Evolutionary conservation across 1,139 yeast genomes (phyloP), one percentile per base, ranked within the genome.

Genomic region (Nakaseomyces sp.): DNA sequence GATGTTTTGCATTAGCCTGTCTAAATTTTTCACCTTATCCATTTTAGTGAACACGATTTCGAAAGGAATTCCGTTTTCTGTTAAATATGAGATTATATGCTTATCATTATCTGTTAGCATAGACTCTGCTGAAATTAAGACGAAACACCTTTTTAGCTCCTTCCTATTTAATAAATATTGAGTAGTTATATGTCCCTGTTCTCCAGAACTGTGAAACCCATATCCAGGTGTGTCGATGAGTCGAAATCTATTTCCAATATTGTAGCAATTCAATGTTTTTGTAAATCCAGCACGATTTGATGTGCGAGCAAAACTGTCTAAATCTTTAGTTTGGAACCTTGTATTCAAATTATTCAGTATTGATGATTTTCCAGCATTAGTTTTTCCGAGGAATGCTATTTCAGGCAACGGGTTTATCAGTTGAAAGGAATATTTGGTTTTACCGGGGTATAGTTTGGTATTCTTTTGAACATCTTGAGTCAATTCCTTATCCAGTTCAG

Each of bases 141-240:
- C 55, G 53, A 74, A 84, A 0, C 79, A 80, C 47, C 79, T 70
- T 31, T 74, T 66, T 24, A 88, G 66, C 30, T 70, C 73, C 37
- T 68, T 61, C 43, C 93, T 68, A 15, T 72, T 66, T 19, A 64
- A 60, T 8, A 87, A 63, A 55, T 86, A 87, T 32, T 77, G 76
- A 51, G 78, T 57, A 1, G 83, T 82, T 40, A 81, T 70, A 43
- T 73, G 65, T 1, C 96, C 96, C 57, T 87, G 95, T 49, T 69
- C 64, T n/a, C 56, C 59, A 19, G 71, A 71, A 36, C 76, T 88
- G 53, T 69, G 74, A 19, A 64, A 69, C 2, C 96, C 96, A 58
- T 87, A 87, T 0, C 96, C 96, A 0, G 96, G 96, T 31, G 87
- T 76, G 58, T 87, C 96, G 1, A 87, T 74, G 6, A 87, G 56